Base-by-base conservation (phyloP, 2,329 filamentous ascomycete genomes). In the Xylariaceae sp. region DNA sequence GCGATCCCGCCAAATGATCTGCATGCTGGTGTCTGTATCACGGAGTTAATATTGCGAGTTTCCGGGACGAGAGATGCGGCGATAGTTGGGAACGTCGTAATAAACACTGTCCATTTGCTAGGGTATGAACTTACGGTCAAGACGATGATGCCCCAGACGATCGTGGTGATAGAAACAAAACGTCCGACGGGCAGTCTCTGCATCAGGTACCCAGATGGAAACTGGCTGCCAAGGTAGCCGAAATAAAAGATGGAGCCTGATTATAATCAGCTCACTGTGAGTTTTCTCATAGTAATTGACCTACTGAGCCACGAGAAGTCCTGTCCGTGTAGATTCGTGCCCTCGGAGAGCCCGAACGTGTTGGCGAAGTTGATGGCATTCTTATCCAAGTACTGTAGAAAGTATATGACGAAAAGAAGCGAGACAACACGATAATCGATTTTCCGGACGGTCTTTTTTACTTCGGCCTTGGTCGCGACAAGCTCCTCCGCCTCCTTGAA, bases 1-100 rank as follows among this genome's bases (percentile, higher is more conserved):
- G 77, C 77, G 12, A 84, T 71, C 1, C 76, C 75, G 2, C 68
- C 67, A 54, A 82, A 83, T 51, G 75, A 78, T 40, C 72, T 74
- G 56, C 76, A 79, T 35, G 74, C 77, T 10, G 75, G 73, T 0
- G 71, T 76, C 57, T 59, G 10, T 31, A 19, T 40, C 7, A 39
- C 5, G 10, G 15, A 35, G 32, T 55, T 32, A 57, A 50, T 31
- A 43, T 44, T 22, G 22, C 7, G 22, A 7, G 22, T 27, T 27
- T 27, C 7, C 22, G 22, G 22, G 7, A 7, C 22, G 4, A 27
- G 22, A 27, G 22, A 27, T 7, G 22, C 22, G 22, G 22, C 11
- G 2, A 35, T 10, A 19, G 11, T 22, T n/a, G 17, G 18, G 11
- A 15, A 35, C 14, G 1, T 4, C 12, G 31, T 41, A 41, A 38